A percentile compares a stretch with the other conserved stretches of the same genome.
Conservation (phyloP, 768 basidiomycete genomes). For the Kwoniella mangroviensis region DNA sequence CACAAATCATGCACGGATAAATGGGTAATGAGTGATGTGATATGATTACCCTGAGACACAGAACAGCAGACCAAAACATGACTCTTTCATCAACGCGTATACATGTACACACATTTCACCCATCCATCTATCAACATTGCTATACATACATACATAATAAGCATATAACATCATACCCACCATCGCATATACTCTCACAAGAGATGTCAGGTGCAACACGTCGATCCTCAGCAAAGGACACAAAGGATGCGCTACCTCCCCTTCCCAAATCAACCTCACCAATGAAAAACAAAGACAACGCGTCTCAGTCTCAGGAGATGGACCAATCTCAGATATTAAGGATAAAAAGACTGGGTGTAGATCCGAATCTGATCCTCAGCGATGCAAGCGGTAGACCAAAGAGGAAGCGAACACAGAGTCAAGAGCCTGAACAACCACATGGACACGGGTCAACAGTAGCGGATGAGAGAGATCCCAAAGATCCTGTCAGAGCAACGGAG, state of each 20-base stretch:
- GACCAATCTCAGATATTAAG: constrained; percentile 11
- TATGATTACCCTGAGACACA: not conserved
- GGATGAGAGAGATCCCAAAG: constrained; percentile 42
- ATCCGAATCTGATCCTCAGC: constrained; percentile 46
- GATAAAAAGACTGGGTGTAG: constrained; percentile 37
- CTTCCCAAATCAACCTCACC: constrained; percentile 12
- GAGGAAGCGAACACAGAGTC: constrained; percentile 38
- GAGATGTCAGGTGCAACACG: not conserved
- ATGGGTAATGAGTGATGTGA: too few species aligned
- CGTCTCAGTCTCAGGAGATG: constrained; percentile 1
- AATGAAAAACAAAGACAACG: not conserved
- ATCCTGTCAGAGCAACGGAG: constrained; percentile 37
- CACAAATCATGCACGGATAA: too few species aligned
- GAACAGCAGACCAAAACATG: not conserved
- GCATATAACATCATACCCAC: not conserved
- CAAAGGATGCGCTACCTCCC: not conserved
- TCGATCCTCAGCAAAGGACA: not conserved
- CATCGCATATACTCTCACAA: too few species aligned
- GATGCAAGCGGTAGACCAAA: constrained; percentile 36
- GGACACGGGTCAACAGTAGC: not conserved
- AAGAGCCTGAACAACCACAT: constrained; percentile 25
- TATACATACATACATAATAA: not conserved
- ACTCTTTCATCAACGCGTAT: not conserved
- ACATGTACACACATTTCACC: not conserved
- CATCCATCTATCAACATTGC: not conserved